Conservation (phyloP, 1,284 basidiomycete species). For the Fereydounia khargensis region DNA sequence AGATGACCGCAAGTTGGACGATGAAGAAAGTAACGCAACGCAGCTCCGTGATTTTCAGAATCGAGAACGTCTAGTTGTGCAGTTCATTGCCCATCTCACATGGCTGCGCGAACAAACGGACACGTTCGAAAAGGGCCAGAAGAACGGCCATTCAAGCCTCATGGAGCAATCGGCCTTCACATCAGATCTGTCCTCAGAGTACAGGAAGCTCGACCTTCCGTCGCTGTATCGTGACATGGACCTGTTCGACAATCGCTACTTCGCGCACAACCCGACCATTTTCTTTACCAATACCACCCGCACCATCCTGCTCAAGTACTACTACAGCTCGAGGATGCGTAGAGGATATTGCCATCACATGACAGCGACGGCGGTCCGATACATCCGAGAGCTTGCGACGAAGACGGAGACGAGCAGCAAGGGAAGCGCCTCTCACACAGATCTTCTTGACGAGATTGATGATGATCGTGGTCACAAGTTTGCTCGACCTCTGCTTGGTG, state of each 20-base stretch:
- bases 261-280: slow-evolving; percentile 82
- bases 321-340: slow-evolving; percentile 75
- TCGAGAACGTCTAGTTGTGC: slow-evolving; percentile 62
- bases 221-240: slow-evolving; percentile 70
- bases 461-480: too few species aligned
- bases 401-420: slow-evolving; percentile 7
- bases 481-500: too few species aligned
- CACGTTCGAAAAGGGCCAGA: slow-evolving; percentile 18
- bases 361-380: slow-evolving; percentile 65
- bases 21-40: slow-evolving; percentile 7
- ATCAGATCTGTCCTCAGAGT: slow-evolving; percentile 13
- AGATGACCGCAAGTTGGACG: slow-evolving; percentile 4
- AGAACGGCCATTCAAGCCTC: slow-evolving; percentile 8
- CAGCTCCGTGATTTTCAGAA: slow-evolving; percentile 29
- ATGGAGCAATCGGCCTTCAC: slow-evolving; percentile 6
- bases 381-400: slow-evolving; percentile 40
- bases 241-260: slow-evolving; percentile 84
- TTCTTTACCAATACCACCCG: slow-evolving; percentile 77
- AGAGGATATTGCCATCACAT: slow-evolving; percentile 80
- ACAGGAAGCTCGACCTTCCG: slow-evolving; percentile 14
- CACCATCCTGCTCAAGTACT: slow-evolving; percentile 84
- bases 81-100: slow-evolving; percentile 65
- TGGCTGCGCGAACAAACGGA: slow-evolving; percentile 16
- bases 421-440: too few species aligned
- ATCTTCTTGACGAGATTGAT: too few species aligned